Evolutionary conservation across 129 eudicot genomes (phyloP).

Genomic region (Tagetes patula): DNA sequence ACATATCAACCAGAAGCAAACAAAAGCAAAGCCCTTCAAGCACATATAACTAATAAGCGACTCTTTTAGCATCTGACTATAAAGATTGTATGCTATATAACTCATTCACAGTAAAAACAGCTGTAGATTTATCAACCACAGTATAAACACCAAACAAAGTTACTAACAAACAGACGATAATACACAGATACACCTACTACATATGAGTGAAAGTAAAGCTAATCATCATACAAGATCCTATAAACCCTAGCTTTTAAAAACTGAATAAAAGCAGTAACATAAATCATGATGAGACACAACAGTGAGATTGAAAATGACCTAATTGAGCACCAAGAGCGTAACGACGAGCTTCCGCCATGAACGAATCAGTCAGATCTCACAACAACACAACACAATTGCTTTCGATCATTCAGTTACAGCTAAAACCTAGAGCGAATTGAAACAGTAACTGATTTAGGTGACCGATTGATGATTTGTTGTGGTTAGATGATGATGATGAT

Average conservation of each 20-base stretch:
- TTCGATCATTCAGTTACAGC: background rate
- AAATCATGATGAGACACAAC: slow-evolving; percentile 1
- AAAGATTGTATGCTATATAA: no score
- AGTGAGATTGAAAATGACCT: slow-evolving; percentile 40
- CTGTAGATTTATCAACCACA: no score
- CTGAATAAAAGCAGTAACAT: background rate
- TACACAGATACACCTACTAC: background rate
- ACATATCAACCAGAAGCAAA: no score
- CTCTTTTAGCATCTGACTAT: no score
- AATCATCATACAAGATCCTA: background rate
- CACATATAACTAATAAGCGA: no score
- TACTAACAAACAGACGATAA: background rate
- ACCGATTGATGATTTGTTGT: slow-evolving; percentile 22
- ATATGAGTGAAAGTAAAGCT: background rate
- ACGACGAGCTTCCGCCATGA: slow-evolving; percentile 64
- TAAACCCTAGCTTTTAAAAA: slow-evolving; percentile 18
- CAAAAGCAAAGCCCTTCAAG: no score
- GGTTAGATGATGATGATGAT: background rate
- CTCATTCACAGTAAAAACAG: no score
- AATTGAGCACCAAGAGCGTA: slow-evolving; percentile 67
- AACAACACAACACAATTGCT: background rate
- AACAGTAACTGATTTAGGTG: background rate
- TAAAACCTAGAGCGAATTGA: no score
- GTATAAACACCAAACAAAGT: no score
- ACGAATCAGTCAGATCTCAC: slow-evolving; percentile 34